Evolutionary conservation across 164 flowering plant genomes (phyloP), one percentile per base, ranked within the genome.

Genomic region (Sextonia rubra): DNA sequence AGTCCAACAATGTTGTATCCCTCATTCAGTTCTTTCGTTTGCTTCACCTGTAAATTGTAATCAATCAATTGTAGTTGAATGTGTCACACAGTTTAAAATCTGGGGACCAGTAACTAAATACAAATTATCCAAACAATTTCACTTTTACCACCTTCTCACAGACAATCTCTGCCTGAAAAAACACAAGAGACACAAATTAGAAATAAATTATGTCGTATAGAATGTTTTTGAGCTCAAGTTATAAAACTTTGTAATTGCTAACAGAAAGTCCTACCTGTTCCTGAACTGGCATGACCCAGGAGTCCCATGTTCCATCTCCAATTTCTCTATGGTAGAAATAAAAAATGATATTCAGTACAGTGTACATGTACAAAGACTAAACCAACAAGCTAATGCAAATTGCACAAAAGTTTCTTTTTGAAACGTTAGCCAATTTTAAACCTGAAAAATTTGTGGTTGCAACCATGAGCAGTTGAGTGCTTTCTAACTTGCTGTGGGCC

Each of bases 1-100:
- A 91, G 94, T 68, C 98, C 97, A 86, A 96, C 97, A 24, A 96
- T 89, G 83, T 93, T 93, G 85, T 90, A 96, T 69, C 99, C 99
- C 9, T 77, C 77, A 4, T 80, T 83, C 62, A 96, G 90, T 76
- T 89, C 90, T 78, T 85, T 82, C 88, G 89, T 91, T 84, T 81
- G 56, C 81, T 93, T 96, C 82, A 95, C 96, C 98, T 93, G 86
- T n/a, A n/a, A n/a, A n/a, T n/a, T 93, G 86, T 72, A 64, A 63
- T 78, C 25, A 47, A 24, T 68, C 58, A 73, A 11, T 25, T 60
- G 72, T 74, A 37, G 68, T 58, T 62, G 11, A 61, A 72, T 4
- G 18, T 64, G 22, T 68, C 52, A n/a, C 52, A 68, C 60, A 63
- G 27, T 29, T 70, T 27, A 29, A 52, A 64, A 80, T 18, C 47